Base-by-base conservation (phyloP, 805 yeast species). In the Kuraishia molischiana region DNA sequence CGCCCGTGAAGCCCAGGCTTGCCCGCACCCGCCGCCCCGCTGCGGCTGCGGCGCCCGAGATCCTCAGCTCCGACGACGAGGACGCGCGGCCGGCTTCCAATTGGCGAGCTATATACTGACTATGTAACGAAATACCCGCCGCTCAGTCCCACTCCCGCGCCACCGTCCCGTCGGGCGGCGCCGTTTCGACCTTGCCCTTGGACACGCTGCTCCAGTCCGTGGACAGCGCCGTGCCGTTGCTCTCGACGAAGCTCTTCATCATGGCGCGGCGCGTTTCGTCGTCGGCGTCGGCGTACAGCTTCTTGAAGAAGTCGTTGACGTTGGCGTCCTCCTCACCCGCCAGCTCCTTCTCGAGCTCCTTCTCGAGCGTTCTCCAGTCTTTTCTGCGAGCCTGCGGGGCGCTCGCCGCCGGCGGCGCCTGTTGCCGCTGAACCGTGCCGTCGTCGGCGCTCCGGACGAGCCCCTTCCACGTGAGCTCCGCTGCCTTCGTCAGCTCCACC, bases 231-330 rank as follows among this genome's bases (percentile, higher is more conserved):
- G 98, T 92, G 17, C 99, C 99, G 49, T 84, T 82, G 48, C 95
- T 84, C 59, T 92, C 96, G n/a, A 76, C 67, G 50, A 74, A 92
- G 38, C 95, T 85, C 62, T 92, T 92, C 95, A 85, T 82, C 97
- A 92, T 92, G 2, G 99, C 99, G 37, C 94, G 67, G 47, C 66
- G 67, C 1, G 95, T 80, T 50, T 92, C 96, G 5, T 83, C 92
- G 53, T 87, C 95, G 0, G 95, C 90, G 45, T 72, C 78, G 20
- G 70, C 69, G 59, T 82, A 92, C 9, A 92, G 52, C 44, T 76
- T 67, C 47, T 76, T 72, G 62, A 92, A 92, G 50, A 92, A 89
- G 1, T 67, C 78, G 42, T 77, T 75, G 3, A 76, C 74, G 0
- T 66, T 64, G 19, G 62, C 68, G 13, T 63, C 66, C 10, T 62